Percentiles rank a stretch among this genome's conserved stretches.
Evolutionary conservation across 805 yeast species (phyloP).

Genomic region (Myxozyma monticola): DNA sequence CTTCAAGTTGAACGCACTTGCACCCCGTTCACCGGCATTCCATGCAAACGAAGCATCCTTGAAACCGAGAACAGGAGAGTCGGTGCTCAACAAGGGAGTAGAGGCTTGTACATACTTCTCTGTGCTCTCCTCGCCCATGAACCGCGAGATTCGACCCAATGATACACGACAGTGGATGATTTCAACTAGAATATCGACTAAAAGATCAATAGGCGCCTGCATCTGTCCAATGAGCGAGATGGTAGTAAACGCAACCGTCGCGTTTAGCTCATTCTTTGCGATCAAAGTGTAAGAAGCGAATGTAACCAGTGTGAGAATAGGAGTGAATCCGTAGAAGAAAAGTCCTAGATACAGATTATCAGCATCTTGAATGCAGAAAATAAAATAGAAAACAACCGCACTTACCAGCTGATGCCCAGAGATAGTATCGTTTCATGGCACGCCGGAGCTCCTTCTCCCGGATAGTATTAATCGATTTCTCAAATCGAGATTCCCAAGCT

Average conservation of each 20-base stretch:
- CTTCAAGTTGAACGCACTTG: constrained; percentile 64
- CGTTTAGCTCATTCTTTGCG: constrained; percentile 65
- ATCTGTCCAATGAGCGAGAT: constrained; percentile 74
- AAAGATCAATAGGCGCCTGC: constrained; percentile 76
- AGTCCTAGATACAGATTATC: constrained; percentile 37
- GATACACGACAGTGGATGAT: constrained; percentile 84
- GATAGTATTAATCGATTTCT: constrained; percentile 61
- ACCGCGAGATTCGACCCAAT: constrained; percentile 72
- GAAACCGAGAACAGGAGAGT: constrained; percentile 65
- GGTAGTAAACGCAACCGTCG: constrained; percentile 86
- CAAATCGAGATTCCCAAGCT: constrained; percentile 90
- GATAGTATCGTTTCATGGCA: constrained; percentile 56
- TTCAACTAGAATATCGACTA: constrained; percentile 77
- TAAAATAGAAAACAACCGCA: neutral
- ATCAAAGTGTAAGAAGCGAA: constrained; percentile 73
- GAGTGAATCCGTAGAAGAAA: constrained; percentile 68
- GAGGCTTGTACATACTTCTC: constrained; percentile 73
- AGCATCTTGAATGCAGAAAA: neutral
- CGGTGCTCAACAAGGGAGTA: constrained; percentile 48
- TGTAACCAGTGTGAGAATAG: constrained; percentile 68
- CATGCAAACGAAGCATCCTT: constrained; percentile 74
- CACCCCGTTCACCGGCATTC: constrained; percentile 48
- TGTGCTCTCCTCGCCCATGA: constrained; percentile 75
- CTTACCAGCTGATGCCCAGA: constrained; percentile 56
- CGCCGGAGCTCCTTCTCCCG: constrained; percentile 69